Evolutionary conservation across 1,139 yeast genomes (phyloP), one percentile per base, ranked within the genome.

Genomic region (Candida tropicalis): DNA sequence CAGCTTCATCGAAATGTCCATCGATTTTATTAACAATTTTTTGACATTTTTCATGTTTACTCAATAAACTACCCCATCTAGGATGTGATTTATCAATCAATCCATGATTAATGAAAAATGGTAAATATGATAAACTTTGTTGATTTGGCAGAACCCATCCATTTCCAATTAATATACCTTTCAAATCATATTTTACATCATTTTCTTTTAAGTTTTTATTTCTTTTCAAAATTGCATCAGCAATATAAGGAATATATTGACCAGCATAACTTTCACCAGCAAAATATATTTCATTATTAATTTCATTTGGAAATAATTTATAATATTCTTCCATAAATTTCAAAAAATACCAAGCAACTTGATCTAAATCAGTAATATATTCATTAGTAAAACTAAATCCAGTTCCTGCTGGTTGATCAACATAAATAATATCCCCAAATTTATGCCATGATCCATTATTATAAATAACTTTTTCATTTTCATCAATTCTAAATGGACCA

Each of bases 201-300:
- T 52, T 54, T 2, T 44, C 48, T 1, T 50, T 46, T 4, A 60
- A 47, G 6, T 65, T 53, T 38, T 66, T 63, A 57, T 82, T 81
- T 39, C 76, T 62, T 2, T 76, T 66, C 42, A 81, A 55, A 13
- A 91, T 74, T 1, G 80, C 82, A 38, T 77, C 67, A 0, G 95
- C 95, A 46, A 91, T 78, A 62, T 86, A 88, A 1, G 99, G 99
- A 45, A 93, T 86, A 61, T 89, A 93, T 62, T 93, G 98, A 18
- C 99, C 99, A 1, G 99, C 98, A 66, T 84, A 95, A 53, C 96
- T 87, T 65, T 93, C 99, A 20, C 99, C 99, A 0, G 97, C 96
- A 39, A 93, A 63, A 53, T 81, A 82, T 4, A 93, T 67, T 27
- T 87, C 87, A 50, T 87, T 82, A 11, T 59, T 59, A 10, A 65